A percentile compares a stretch with the other conserved stretches of the same genome.
Evolutionary conservation across 768 basidiomycete species (phyloP).

Genomic region (Collybia sordida): DNA sequence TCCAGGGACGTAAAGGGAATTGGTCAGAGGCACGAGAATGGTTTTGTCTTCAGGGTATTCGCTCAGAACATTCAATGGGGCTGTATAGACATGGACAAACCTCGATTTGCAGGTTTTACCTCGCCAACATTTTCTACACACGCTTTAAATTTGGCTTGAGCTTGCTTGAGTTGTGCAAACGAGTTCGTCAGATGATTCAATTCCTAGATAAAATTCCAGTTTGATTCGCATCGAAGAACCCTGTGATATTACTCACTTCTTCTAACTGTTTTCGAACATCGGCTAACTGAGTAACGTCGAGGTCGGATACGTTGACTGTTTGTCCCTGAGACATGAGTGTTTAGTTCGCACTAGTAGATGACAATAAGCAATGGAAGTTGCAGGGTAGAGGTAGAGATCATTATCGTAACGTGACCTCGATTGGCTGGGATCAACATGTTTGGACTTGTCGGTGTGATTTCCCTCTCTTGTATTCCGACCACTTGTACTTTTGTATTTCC

Average conservation of each 20-base stretch:
- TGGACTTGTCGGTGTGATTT: neutral
- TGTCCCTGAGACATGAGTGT: slow-evolving; percentile 47
- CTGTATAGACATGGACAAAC: slow-evolving; percentile 31
- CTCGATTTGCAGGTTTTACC: slow-evolving; percentile 67
- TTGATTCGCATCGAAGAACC: slow-evolving; percentile 3
- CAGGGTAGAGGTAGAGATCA: neutral
- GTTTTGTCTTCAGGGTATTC: slow-evolving; percentile 63
- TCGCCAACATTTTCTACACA: slow-evolving; percentile 82
- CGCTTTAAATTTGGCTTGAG: slow-evolving; percentile 87
- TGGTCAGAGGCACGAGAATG: slow-evolving; percentile 89
- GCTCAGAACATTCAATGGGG: neutral
- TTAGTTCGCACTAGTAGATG: too few species aligned
- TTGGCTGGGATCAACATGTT: neutral
- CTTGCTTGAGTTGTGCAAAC: slow-evolving; percentile 89
- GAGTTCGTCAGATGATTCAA: slow-evolving; percentile 88
- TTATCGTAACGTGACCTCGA: neutral
- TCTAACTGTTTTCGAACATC: slow-evolving; percentile 93
- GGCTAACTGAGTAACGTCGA: slow-evolving; percentile 82
- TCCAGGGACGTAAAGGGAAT: slow-evolving; percentile 94
- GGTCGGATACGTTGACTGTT: slow-evolving; percentile 77
- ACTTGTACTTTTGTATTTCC: neutral
- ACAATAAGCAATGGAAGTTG: neutral
- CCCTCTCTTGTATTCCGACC: neutral
- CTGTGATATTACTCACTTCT: slow-evolving; percentile 53
- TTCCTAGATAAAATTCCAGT: slow-evolving; percentile 55